These are phyloP conservation scores for Thelonectria blattea DNA, from an alignment of 2,329 filamentous ascomycete species.

Conservation along the genomic window DNA sequence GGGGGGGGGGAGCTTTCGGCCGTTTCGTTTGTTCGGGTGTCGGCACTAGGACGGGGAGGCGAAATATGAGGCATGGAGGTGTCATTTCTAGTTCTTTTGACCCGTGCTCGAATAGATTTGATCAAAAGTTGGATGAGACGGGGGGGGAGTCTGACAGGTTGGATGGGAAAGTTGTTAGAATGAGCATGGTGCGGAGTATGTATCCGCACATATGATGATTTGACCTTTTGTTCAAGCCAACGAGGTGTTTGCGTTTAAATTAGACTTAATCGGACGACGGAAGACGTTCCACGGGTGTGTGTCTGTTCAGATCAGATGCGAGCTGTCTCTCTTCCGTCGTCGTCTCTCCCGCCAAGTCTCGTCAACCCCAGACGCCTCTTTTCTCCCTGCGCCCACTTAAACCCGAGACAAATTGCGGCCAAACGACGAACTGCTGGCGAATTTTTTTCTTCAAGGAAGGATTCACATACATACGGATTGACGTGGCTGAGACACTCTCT, in stretches of 20 bases:
- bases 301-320: not conserved
- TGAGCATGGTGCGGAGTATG: too few species aligned
- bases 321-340: not conserved
- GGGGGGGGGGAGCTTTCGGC: not conserved
- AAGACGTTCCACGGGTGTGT: too few species aligned
- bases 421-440: not conserved
- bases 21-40: slow-evolving; percentile 6
- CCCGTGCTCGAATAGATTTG: too few species aligned
- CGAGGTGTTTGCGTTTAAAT: slow-evolving; percentile 4
- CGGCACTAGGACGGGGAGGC: slow-evolving; percentile 6
- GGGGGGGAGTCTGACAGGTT: not conserved
- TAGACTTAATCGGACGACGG: slow-evolving; percentile 2
- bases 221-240: not conserved
- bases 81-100: too few species aligned
- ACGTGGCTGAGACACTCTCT: not conserved
- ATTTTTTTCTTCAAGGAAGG: not conserved
- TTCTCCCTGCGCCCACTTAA: not conserved
- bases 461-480: too few species aligned
- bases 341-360: not conserved
- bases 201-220: too few species aligned
- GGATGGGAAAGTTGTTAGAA: too few species aligned
- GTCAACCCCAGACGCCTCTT: too few species aligned
- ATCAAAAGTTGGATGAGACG: not conserved
- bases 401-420: not conserved
- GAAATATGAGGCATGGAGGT: too few species aligned